Evolutionary conservation across 1,284 basidiomycete species (phyloP).

Genomic region (Exobasidium cylindrosporum): DNA sequence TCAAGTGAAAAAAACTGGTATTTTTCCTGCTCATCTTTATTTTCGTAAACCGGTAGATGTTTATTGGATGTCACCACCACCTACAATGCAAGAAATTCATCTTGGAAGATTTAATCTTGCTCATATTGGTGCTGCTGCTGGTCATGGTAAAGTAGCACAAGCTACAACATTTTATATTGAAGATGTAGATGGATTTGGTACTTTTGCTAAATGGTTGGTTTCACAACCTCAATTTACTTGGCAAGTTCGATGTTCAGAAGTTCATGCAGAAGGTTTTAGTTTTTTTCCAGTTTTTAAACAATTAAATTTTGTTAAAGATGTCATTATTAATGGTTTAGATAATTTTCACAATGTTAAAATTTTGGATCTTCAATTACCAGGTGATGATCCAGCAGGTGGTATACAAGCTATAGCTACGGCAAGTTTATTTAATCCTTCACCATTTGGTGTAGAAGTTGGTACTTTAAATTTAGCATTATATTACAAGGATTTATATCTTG

Average conservation of each 20-base stretch:
- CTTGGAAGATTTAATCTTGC: conserved; percentile 48
- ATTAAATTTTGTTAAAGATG: conserved; percentile 37
- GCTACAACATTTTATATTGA: conserved; percentile 51
- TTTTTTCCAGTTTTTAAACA: conserved; percentile 47
- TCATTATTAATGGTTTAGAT: conserved; percentile 63
- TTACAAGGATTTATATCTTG: conserved; percentile 66
- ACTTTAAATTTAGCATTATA: conserved; percentile 67
- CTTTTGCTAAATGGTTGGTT: conserved; percentile 62
- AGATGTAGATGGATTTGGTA: conserved; percentile 47
- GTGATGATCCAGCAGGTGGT: conserved; percentile 68
- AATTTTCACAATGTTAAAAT: conserved; percentile 66
- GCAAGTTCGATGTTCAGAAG: conserved; percentile 63
- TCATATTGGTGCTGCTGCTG: conserved; percentile 51
- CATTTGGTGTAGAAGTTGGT: conserved; percentile 70
- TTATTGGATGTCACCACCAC: conserved; percentile 45
- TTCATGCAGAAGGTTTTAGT: conserved; percentile 67
- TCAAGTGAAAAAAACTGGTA: conserved; percentile 52
- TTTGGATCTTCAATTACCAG: conserved; percentile 68
- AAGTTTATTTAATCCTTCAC: conserved; percentile 67
- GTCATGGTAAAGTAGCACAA: conserved; percentile 55
- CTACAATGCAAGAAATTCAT: conserved; percentile 45
- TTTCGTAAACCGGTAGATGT: conserved; percentile 54
- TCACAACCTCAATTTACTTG: conserved; percentile 70
- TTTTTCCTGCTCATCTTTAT: conserved; percentile 55
- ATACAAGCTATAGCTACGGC: conserved; percentile 67